Base-by-base conservation (phyloP, 2,329 filamentous ascomycete genomes). In the Stachybotrys chlorohalonatus region DNA sequence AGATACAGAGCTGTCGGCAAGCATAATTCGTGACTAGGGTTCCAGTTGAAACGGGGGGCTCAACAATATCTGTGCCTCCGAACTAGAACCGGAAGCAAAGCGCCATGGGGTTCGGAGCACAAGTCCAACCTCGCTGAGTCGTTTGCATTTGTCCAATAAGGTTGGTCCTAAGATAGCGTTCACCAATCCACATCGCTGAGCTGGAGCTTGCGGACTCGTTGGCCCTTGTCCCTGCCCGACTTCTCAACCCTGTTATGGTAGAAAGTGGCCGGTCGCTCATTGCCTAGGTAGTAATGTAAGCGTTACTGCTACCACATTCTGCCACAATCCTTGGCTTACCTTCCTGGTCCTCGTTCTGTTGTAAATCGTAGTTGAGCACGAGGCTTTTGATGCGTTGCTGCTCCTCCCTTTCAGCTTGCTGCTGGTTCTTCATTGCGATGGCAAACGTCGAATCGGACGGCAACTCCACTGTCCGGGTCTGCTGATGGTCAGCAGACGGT, bases 161-260 rank as follows among this genome's bases (percentile, higher is more conserved):
- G 13, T 5, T 42, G 36, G 13, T 42, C 36, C 9, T 13, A 42
- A 13, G 13, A 5, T 42, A 9, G 3, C 6, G 3, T 45, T 64
- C 93, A 96, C 94, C 94, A 99, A 72, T 99, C 93, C 70, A 99
- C 90, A 72, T 99, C 94, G 72, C 90, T 96, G 56, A 97, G 82
- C 69, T 97, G 93, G 57, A 99, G 78, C 72, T 95, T 95, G 65
- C 94, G 84, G 56, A 89, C 85, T 59, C 92, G 87, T 70, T 96
- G 91, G 56, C 87, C 83, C 54, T 88, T 85, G 61, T 86, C 87
- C 61, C 80, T 80, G 64, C 72, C 74, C 52, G 73, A 68, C 63
- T 76, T 80, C 51, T 86, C 83, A 55, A 78, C 60, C 55, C 81
- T 80, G 68, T 82, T 80, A 65, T 79, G 74, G 59, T 78, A 75